Evolutionary conservation across 2,329 filamentous ascomycete genomes (phyloP).

Genomic region (Lachnellula hyalina): DNA sequence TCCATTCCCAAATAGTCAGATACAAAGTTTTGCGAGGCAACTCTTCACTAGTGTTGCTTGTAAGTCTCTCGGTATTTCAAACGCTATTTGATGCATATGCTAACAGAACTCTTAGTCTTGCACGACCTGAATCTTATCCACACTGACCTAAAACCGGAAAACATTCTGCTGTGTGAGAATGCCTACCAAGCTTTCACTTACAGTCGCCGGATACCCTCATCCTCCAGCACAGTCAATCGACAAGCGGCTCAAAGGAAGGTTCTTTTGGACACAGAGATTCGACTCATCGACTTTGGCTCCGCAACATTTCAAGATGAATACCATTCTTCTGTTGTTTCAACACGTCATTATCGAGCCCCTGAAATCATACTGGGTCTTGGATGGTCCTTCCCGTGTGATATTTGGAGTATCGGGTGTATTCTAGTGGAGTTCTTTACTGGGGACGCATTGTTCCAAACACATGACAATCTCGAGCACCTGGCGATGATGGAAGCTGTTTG

Average conservation of each 20-base stretch:
- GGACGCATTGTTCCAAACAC: constrained; percentile 66
- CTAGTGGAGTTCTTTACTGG: constrained; percentile 68
- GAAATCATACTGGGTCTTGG: constrained; percentile 67
- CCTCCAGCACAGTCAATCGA: constrained; percentile 53
- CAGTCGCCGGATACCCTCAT: constrained; percentile 64
- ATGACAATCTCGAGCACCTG: constrained; percentile 66
- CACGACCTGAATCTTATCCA: constrained; percentile 97
- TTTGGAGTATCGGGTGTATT: constrained; percentile 71
- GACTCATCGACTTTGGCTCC: constrained; percentile 66
- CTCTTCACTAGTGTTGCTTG: constrained; percentile 97
- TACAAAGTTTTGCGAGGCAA: constrained; percentile 93
- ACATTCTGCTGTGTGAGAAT: constrained; percentile 62
- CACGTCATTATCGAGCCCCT: constrained; percentile 63
- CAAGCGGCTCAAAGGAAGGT: constrained; percentile 60
- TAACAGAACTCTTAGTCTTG: constrained; percentile 56
- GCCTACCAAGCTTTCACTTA: constrained; percentile 67
- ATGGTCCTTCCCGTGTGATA: constrained; percentile 68
- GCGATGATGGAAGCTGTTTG: constrained; percentile 73
- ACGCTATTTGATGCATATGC: constrained; percentile 1
- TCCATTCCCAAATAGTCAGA: constrained; percentile 96
- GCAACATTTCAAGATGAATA: constrained; percentile 70
- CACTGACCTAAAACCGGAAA: constrained; percentile 70
- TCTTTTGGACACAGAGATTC: constrained; percentile 62
- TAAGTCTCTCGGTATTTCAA: constrained; percentile 45
- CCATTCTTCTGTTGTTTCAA: constrained; percentile 66